phyloP scores from a whole-genome alignment of 805 yeast species.

The Monosporozyma siamensis region DNA sequence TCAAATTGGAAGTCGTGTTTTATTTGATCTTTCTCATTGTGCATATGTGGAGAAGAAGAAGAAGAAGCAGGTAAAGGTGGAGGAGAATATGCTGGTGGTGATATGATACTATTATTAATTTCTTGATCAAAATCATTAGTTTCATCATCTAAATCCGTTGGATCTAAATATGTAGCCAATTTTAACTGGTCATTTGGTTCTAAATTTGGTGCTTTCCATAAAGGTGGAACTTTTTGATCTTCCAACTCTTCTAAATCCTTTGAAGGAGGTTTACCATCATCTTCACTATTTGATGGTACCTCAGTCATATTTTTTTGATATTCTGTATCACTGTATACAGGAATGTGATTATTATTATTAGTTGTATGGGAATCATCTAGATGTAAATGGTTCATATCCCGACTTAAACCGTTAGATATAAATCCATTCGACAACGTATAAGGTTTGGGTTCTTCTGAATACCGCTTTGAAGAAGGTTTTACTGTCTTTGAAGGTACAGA shows the following conservation, averaged over 20 bases:
- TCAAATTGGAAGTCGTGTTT: neutral
- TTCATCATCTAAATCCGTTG: neutral
- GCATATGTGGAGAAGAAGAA: neutral
- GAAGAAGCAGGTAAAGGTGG: constrained; percentile 3
- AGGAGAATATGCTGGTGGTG: neutral
- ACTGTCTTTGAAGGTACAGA: constrained; percentile 20
- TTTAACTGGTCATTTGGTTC: constrained; percentile 34
- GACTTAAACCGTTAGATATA: neutral
- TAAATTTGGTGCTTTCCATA: constrained; percentile 34
- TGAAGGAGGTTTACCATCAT: no score
- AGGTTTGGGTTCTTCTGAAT: no score
- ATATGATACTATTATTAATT: neutral
- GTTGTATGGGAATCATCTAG: neutral
- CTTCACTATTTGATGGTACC: no score
- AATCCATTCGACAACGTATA: no score
- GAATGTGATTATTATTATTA: no score
- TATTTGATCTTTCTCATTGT: neutral
- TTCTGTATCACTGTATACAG: no score
- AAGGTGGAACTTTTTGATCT: constrained; percentile 19
- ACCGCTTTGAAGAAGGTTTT: neutral
- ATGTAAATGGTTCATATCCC: constrained; percentile 6
- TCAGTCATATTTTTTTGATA: neutral
- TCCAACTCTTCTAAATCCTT: constrained; percentile 8
- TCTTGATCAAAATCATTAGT: neutral
- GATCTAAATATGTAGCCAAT: constrained; percentile 18